Evolutionary conservation across 2,329 filamentous ascomycete species (phyloP).

Genomic region (Chaetomium sp.): DNA sequence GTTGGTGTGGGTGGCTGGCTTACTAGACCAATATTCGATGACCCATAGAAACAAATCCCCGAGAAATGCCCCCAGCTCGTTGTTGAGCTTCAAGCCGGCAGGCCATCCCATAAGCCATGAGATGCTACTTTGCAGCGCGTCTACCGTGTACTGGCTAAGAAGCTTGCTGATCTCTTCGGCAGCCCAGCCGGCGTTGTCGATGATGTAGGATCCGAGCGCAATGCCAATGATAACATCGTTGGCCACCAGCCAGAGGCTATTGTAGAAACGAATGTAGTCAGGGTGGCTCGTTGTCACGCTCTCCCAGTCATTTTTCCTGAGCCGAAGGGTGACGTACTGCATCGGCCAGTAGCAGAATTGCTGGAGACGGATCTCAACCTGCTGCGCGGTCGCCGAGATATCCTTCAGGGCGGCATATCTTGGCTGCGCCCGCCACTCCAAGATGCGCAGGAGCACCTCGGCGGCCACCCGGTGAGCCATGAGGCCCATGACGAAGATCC

Average conservation of each 20-base stretch:
- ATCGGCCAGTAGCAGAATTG: constrained; percentile 99
- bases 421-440: constrained; percentile 83
- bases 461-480: constrained; percentile 79
- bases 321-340: constrained; percentile 89
- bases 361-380: constrained; percentile 93
- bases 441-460: constrained; percentile 73
- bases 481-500: constrained; percentile 73
- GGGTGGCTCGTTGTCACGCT: constrained; percentile 94
- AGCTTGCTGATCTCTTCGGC: constrained; percentile 76
- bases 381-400: constrained; percentile 92
- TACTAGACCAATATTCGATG: constrained; percentile 95
- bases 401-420: constrained; percentile 88
- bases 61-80: constrained; percentile 87
- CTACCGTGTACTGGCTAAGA: constrained; percentile 80
- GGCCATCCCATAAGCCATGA: constrained; percentile 96
- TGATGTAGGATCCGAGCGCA: constrained; percentile 92
- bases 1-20: constrained; percentile 37
- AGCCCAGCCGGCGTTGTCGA: constrained; percentile 87
- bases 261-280: constrained; percentile 98
- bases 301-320: constrained; percentile 88
- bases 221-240: constrained; percentile 99
- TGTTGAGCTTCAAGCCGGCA: constrained; percentile 92
- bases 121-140: constrained; percentile 85
- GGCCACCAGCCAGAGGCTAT: constrained; percentile 95
- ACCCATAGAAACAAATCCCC: constrained; percentile 98